phyloP scores from a whole-genome alignment of 139 green algal genomes.

The Chlorella sp. region DNA sequence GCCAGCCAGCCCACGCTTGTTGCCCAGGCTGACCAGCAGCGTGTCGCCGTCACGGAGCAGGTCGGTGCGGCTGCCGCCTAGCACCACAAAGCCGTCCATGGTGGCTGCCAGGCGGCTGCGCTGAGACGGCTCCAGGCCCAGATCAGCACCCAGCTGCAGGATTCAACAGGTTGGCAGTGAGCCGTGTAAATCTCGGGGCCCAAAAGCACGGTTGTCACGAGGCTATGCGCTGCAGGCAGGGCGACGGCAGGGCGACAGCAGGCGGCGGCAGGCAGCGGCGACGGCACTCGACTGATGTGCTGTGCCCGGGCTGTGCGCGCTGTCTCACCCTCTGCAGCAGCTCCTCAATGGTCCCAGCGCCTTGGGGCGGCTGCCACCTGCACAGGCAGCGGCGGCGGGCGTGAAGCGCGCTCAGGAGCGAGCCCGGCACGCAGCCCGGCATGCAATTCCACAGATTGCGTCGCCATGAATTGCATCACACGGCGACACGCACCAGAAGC shows the following conservation, averaged over 20 bases:
- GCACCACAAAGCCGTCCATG: slow-evolving; percentile 6
- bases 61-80: not conserved
- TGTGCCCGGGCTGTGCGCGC: not conserved
- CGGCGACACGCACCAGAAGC: slow-evolving; percentile 8
- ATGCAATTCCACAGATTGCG: not conserved
- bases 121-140: not conserved
- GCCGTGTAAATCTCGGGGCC: too few species aligned
- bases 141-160: not conserved
- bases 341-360: not conserved
- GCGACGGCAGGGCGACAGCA: too few species aligned
- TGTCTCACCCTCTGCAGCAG: not conserved
- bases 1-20: not conserved
- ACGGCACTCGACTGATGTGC: not conserved
- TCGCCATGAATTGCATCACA: not conserved
- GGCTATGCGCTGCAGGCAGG: not conserved
- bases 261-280: not conserved
- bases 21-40: not conserved
- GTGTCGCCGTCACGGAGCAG: slow-evolving; percentile 36
- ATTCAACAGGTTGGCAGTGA: too few species aligned
- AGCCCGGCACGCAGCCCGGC: too few species aligned
- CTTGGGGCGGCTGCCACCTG: slow-evolving; percentile 13
- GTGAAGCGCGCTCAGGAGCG: not conserved
- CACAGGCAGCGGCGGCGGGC: not conserved
- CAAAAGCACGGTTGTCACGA: not conserved
- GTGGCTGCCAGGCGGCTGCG: not conserved